These are phyloP conservation scores for Botrytis squamosa DNA, from an alignment of 2,329 filamentous ascomycete genomes.

Conservation along the genomic window DNA sequence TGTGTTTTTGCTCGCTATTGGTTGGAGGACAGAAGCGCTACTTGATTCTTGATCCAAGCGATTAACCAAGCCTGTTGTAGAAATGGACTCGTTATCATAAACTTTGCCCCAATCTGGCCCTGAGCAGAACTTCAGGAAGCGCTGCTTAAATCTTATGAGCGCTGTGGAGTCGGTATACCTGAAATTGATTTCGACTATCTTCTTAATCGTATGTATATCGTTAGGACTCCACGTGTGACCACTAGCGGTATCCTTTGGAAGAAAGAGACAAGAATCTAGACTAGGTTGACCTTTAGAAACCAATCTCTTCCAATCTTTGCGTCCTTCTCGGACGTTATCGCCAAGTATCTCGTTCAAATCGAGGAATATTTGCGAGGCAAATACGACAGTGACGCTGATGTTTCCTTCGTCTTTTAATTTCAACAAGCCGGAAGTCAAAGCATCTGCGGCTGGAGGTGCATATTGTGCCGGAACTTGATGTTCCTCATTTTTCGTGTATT, in stretches of 20 bases:
- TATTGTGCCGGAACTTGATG: neutral
- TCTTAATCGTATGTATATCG: neutral
- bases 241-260: neutral
- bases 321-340: neutral
- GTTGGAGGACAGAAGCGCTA: neutral
- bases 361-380: slow-evolving; percentile 5
- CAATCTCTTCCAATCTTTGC: neutral
- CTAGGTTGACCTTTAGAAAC: neutral
- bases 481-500: neutral
- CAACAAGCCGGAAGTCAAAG: neutral
- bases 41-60: neutral
- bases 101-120: neutral
- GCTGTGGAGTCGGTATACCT: neutral
- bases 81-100: neutral
- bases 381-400: neutral
- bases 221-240: neutral
- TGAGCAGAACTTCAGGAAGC: neutral
- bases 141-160: neutral
- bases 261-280: too few relatives aligned
- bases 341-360: neutral
- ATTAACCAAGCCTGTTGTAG: neutral
- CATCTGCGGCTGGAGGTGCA: neutral
- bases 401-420: neutral
- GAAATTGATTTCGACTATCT: neutral
- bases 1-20: neutral